Evolutionary conservation across 768 basidiomycete genomes (phyloP).

Genomic region (Multifurca ochricompacta): DNA sequence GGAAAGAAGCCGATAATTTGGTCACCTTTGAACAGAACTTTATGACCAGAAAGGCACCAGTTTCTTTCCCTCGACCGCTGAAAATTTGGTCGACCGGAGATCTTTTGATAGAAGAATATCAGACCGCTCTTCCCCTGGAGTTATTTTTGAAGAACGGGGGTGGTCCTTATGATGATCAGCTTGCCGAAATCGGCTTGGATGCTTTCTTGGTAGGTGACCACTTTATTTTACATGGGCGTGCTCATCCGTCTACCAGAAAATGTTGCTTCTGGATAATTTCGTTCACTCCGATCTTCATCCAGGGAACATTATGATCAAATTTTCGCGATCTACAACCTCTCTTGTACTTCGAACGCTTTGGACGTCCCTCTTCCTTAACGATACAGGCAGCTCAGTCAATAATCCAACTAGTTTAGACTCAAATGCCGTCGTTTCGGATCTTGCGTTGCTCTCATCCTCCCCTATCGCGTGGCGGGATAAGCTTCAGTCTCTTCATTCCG

Average conservation of each 20-base stretch:
- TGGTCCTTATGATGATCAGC: conserved; percentile 80
- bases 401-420: conserved; percentile 18
- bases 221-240: not conserved
- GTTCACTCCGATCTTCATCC: conserved; percentile 89
- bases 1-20: conserved; percentile 86
- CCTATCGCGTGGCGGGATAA: conserved; percentile 63
- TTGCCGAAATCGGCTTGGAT: conserved; percentile 90
- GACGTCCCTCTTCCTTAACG: conserved; percentile 39
- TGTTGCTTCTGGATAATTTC: conserved; percentile 97
- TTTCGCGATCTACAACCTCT: conserved; percentile 72
- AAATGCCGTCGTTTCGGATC: conserved; percentile 55
- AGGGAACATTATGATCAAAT: conserved; percentile 98
- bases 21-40: conserved; percentile 83
- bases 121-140: conserved; percentile 88
- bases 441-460: conserved; percentile 52
- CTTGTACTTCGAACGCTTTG: conserved; percentile 57
- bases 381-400: conserved; percentile 17
- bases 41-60: conserved; percentile 62
- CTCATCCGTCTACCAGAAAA: conserved; percentile 53
- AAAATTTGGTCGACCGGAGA: conserved; percentile 73
- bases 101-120: conserved; percentile 85
- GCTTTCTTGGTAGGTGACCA: conserved; percentile 76
- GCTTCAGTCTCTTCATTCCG: conserved; percentile 47
- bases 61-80: conserved; percentile 87
- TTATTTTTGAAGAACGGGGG: conserved; percentile 82